Conservation (phyloP, 1,284 basidiomycete species). For the Gymnopus androsaceus region DNA sequence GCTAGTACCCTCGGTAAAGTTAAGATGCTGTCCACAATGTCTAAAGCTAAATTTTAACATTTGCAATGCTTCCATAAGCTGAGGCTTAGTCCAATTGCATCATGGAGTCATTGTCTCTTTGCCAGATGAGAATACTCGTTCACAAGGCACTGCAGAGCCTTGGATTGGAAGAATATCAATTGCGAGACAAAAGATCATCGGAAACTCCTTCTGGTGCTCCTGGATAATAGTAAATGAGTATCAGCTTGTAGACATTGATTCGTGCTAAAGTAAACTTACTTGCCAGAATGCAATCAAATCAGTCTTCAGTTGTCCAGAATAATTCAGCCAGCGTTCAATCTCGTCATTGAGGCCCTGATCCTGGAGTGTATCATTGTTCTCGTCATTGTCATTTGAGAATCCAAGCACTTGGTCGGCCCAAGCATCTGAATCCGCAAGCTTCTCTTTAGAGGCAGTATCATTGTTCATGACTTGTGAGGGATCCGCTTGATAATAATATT, state of each 20-base stretch:
- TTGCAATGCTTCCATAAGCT: conserved; percentile 4
- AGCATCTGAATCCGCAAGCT: too few species aligned
- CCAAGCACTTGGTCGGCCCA: too few species aligned
- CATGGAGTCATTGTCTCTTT: conserved; percentile 4
- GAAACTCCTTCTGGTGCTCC: neutral
- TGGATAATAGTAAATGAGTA: neutral
- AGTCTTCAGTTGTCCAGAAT: neutral
- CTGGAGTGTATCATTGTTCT: too few species aligned
- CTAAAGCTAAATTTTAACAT: conserved; percentile 5
- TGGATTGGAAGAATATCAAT: too few species aligned
- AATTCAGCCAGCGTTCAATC: too few species aligned
- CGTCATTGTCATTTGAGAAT: too few species aligned
- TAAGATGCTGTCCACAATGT: neutral
- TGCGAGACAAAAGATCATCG: neutral
- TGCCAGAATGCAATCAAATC: conserved; percentile 1
- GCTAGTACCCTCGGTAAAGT: neutral
- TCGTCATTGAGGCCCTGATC: too few species aligned
- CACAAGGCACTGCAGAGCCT: conserved; percentile 8
- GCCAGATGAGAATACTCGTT: conserved; percentile 10
- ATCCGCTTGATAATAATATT: too few species aligned
- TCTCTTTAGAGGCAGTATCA: too few species aligned
- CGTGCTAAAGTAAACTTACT: neutral
- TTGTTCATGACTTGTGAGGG: too few species aligned
- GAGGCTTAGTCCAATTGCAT: neutral
- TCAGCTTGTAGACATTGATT: neutral